Evolutionary conservation across 2,329 filamentous ascomycete species (phyloP), one percentile per base, ranked within the genome.

Genomic region (Pestalotiopsis sp.): DNA sequence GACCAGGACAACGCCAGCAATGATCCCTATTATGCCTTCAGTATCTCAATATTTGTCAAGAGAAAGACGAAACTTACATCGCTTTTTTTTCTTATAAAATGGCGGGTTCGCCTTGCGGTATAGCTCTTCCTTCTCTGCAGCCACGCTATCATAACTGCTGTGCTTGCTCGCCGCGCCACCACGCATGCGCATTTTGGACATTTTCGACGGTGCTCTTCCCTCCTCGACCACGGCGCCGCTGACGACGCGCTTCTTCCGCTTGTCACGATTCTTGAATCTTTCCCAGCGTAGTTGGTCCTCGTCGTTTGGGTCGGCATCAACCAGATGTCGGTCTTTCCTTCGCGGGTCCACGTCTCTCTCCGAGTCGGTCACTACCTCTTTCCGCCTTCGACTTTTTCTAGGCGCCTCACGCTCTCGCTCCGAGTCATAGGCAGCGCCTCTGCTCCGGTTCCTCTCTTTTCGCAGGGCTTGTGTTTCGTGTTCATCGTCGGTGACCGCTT

Each of bases 221-320:
- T 93, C 91, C 75, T 93, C 92, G 73, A 92, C 82, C 20, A 91
- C 80, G 0, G 90, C 90, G 23, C 91, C 91, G 71, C 91, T 93
- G 23, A 92, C 90, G n/a, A 92, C 84, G 70, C 85, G 85, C 75
- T 89, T 88, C 72, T 85, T 86, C 57, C 79, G 78, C 64, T 81
- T 80, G 66, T 76, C 77, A 14, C 78, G 78, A 70, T 73, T 82
- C 56, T 80, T 77, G 12, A 81, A 77, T 59, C 76, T 74, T 40
- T 79, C 61, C 69, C 70, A 80, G 73, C 66, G 74, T 70, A 66
- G 73, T 70, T 70, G 75, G 65, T 49, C 74, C 73, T 69, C 74
- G 70, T 66, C 78, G 68, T 71, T 75, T 66, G 59, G 74, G 67
- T 65, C 68, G 64, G 58, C 74, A 70, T 52, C 63, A 45, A 69